Evolutionary conservation across 768 basidiomycete species (phyloP), one percentile per base, ranked within the genome.

Genomic region (Pleurotus pulmonarius): DNA sequence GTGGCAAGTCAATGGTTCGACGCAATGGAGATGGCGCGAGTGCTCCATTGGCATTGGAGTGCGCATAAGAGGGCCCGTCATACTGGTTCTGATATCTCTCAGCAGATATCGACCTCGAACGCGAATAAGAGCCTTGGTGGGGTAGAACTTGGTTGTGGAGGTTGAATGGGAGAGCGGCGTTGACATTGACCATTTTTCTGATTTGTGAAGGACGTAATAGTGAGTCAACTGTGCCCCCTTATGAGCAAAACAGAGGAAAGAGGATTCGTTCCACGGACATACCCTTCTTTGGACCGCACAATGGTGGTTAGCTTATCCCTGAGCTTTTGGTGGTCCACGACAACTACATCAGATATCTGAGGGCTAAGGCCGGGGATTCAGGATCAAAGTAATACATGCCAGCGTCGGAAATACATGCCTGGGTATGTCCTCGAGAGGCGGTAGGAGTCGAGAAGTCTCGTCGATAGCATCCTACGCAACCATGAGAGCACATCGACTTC

Each of bases 121-220:
- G 65, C 8, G 64, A 63, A 9, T 60, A 58, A 7, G 68, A 63
- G 3, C 41, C 18, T n/a, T 43, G 58, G 24, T 59, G 56, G 11
- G 65, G 64, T 24, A 69, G 52, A 12, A 67, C 59, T 52, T 69
- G 68, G 52, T 73, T 74, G 64, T 80, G 79, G 58, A 87, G 73
- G 63, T 83, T 82, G 70, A 88, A 87, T 0, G 86, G 86, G 25
- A 82, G 73, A 20, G 74, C 75, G 1, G 83, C 79, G 54, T 79
- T 78, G 13, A 88, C 78, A 55, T 87, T 86, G 60, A 88, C 85
- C 86, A 88, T 88, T 77, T 81, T 85, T 34, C 86, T 88, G 24
- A 55, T 49, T 12, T 56, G 7, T 18, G 29, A 43, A 43, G n/a
- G 39, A 4, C 20, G 55, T 25, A 38, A 44, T 26, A 41, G n/a